phyloP scores from a whole-genome alignment of 805 yeast species.

The Kazachstania kunashirensis region DNA sequence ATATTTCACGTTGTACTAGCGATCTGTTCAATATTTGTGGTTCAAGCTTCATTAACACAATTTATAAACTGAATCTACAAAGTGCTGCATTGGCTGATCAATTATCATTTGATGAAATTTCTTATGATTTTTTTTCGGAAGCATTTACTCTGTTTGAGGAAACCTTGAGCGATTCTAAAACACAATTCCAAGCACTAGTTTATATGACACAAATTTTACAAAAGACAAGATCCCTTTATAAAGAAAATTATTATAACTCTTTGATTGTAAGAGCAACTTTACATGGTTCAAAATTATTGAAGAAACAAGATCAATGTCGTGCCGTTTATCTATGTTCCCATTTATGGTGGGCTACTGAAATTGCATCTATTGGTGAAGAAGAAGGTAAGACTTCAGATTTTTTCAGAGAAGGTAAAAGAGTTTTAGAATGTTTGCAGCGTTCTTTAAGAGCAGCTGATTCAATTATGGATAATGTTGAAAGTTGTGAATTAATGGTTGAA shows the following conservation, averaged over 20 bases:
- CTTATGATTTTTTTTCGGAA: conserved; percentile 83
- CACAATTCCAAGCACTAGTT: conserved; percentile 45
- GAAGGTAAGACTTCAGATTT: conserved; percentile 35
- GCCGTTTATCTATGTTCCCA: conserved; percentile 79
- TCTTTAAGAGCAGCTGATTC: conserved; percentile 86
- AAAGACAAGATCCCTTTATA: conserved; percentile 40
- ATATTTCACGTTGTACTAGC: conserved; percentile 55
- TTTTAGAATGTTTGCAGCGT: conserved; percentile 82
- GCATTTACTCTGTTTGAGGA: conserved; percentile 79
- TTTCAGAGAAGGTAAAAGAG: conserved; percentile 54
- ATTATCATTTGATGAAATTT: conserved; percentile 54
- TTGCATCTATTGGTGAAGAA: conserved; percentile 36
- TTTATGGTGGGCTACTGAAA: conserved; percentile 86
- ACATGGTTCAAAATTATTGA: conserved; percentile 78
- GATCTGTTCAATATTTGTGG: conserved; percentile 42
- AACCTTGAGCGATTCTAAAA: conserved; percentile 41
- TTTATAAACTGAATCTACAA: conserved; percentile 43
- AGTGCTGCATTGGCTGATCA: conserved; percentile 77
- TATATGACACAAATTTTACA: conserved; percentile 44
- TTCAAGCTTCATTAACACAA: conserved; percentile 22
- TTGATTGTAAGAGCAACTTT: conserved; percentile 78
- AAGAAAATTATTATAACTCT: conserved; percentile 47
- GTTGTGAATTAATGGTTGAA: conserved; percentile 79
- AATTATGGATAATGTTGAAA: conserved; percentile 61
- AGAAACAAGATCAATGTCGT: conserved; percentile 91